Conservation (phyloP, 2,329 filamentous ascomycete genomes). For the Fusarium nematophilum region DNA sequence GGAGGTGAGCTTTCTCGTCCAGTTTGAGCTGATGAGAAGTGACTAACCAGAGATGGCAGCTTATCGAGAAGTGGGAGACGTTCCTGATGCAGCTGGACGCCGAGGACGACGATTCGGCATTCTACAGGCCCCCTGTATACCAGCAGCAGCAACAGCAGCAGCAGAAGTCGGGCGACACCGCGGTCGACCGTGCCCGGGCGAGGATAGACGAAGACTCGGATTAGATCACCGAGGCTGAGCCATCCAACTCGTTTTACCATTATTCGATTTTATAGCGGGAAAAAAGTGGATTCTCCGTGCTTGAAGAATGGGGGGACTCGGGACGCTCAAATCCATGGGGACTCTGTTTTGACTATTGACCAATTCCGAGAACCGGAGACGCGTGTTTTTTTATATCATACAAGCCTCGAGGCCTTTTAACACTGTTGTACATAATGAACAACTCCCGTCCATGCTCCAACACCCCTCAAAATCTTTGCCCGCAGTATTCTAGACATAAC, state of each 20-base stretch:
- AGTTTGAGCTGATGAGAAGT: neutral
- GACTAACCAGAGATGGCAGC: slow-evolving; percentile 52
- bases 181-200: slow-evolving; percentile 68
- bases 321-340: slow-evolving; percentile 18
- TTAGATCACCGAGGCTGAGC: slow-evolving; percentile 47
- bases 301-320: slow-evolving; percentile 13
- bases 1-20: slow-evolving; percentile 72
- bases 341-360: slow-evolving; percentile 32
- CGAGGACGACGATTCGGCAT: slow-evolving; percentile 82
- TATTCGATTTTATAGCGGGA: slow-evolving; percentile 24
- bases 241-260: slow-evolving; percentile 23
- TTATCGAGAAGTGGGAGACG: slow-evolving; percentile 95
- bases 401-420: slow-evolving; percentile 46
- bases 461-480: slow-evolving; percentile 19
- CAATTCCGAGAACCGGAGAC: slow-evolving; percentile 41
- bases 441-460: slow-evolving; percentile 32
- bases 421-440: slow-evolving; percentile 51
- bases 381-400: slow-evolving; percentile 50
- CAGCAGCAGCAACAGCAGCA: slow-evolving; percentile 57
- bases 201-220: slow-evolving; percentile 71
- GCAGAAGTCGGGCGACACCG: slow-evolving; percentile 67
- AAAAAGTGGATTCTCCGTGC: slow-evolving; percentile 1
- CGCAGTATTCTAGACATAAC: slow-evolving; percentile 37
- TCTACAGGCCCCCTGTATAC: slow-evolving; percentile 73
- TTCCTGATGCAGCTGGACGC: slow-evolving; percentile 96